A percentile compares a stretch with the other conserved stretches of the same genome.
Conservation (phyloP, 202 grass and related monocot species). For the Hordeum pubiflorum region DNA sequence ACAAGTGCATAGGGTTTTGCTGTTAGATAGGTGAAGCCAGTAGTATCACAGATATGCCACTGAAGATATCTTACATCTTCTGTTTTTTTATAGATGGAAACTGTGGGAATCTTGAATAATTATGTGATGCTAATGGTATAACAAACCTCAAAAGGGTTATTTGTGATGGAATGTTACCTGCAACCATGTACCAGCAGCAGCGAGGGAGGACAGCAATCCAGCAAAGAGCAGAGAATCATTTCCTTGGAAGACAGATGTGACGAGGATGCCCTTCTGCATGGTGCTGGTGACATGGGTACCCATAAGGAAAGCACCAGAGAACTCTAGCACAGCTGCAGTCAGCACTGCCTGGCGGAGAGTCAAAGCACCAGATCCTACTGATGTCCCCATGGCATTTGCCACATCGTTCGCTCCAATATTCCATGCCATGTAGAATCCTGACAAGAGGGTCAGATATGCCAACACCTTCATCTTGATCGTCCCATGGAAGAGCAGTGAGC, state of each 20-base stretch:
- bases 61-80: conserved; percentile 10
- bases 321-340: conserved; percentile 80
- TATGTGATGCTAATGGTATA: conserved; percentile 4
- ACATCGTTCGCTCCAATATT: conserved; percentile 98
- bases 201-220: conserved; percentile 78
- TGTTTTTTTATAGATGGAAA: conserved; percentile 15
- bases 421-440: conserved; percentile 97
- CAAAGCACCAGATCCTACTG: conserved; percentile 91
- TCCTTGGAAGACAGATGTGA: conserved; percentile 76
- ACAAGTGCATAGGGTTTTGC: conserved; percentile 1
- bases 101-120: conserved; percentile 1
- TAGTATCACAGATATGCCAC: neutral
- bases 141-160: conserved; percentile 15
- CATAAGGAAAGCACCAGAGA: conserved; percentile 92
- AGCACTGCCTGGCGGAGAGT: conserved; percentile 86
- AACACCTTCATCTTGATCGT: conserved; percentile 52
- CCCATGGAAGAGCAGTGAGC: conserved; percentile 42
- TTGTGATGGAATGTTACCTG: conserved; percentile 45
- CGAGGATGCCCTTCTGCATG: conserved; percentile 96
- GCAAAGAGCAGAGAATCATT: conserved; percentile 80
- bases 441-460: conserved; percentile 61
- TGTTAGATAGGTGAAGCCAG: neutral
- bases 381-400: conserved; percentile 97
- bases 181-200: conserved; percentile 92
- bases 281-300: conserved; percentile 94